Conservation (phyloP, 306 rosid genomes). For the Lathyrus tuberosus region DNA sequence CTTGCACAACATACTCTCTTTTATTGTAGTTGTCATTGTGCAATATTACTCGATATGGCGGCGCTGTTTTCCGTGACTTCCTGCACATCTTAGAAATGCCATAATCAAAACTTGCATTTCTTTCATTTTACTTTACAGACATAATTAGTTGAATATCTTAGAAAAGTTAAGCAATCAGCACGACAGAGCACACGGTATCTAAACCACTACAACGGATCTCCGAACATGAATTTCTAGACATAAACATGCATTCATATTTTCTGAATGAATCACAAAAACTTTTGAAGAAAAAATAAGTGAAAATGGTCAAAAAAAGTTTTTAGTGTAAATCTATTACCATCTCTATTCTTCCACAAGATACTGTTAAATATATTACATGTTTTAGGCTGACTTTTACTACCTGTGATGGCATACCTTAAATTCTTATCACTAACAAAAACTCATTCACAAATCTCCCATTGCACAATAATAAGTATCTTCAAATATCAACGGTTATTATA, state of each 20-base stretch:
- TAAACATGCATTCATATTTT: neutral
- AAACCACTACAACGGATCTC: constrained; percentile 14
- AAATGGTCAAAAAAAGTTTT: neutral
- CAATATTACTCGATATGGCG: constrained; percentile 77
- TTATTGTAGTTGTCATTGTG: constrained; percentile 81
- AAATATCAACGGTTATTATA: constrained; percentile 12
- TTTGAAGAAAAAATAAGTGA: neutral
- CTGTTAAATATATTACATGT: neutral
- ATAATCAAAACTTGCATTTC: constrained; percentile 28
- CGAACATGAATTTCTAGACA: neutral
- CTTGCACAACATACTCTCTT: constrained; percentile 92
- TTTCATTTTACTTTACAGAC: constrained; percentile 3
- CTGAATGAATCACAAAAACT: neutral
- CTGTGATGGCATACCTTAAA: constrained; percentile 13
- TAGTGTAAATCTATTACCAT: neutral
- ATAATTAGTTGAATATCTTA: constrained; percentile 9
- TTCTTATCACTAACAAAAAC: constrained; percentile 6
- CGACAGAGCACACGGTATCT: neutral
- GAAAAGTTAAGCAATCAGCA: neutral
- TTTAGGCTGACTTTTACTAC: neutral
- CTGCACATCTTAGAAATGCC: constrained; percentile 54
- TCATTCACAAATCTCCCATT: neutral
- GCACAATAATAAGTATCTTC: constrained; percentile 8
- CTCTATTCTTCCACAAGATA: neutral
- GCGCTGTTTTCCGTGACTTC: constrained; percentile 68